These are phyloP conservation scores for Aspergillus sp. DNA, from an alignment of 2,329 filamentous ascomycete genomes.

Conservation along the genomic window DNA sequence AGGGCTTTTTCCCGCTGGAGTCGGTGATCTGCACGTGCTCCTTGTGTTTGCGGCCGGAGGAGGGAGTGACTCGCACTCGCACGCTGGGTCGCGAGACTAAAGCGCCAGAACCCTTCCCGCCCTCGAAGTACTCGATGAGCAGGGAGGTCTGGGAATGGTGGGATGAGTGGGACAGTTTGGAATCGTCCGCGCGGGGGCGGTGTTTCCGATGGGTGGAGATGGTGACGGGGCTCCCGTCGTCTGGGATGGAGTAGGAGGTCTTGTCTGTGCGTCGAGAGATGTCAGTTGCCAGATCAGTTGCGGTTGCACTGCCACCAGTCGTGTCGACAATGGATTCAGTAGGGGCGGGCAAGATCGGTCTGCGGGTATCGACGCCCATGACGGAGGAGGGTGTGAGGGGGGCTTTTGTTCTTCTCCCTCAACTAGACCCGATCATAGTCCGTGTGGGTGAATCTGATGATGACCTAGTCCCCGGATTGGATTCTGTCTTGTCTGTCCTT, in stretches of 20 bases:
- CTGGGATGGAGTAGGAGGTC: conserved; percentile 51
- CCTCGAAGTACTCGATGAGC: conserved; percentile 93
- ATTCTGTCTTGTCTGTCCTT: not conserved
- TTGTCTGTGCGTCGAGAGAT: conserved; percentile 51
- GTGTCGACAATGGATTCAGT: conserved; percentile 51
- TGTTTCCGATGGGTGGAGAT: conserved; percentile 66
- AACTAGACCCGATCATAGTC: conserved; percentile 38
- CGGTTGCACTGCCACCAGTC: conserved; percentile 40
- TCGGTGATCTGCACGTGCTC: conserved; percentile 88
- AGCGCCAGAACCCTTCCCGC: conserved; percentile 58
- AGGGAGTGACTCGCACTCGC: conserved; percentile 75
- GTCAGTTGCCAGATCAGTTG: conserved; percentile 50
- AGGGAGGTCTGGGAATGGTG: conserved; percentile 80
- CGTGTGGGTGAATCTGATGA: conserved; percentile 4
- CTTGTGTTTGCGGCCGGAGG: conserved; percentile 58
- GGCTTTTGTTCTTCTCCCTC: conserved; percentile 11
- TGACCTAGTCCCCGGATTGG: not conserved
- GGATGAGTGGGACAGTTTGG: conserved; percentile 52
- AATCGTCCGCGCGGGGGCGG: conserved; percentile 58
- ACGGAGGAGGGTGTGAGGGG: conserved; percentile 24
- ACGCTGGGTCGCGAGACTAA: conserved; percentile 77
- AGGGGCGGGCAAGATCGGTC: conserved; percentile 49
- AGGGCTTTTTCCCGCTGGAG: conserved; percentile 71
- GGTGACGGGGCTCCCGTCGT: conserved; percentile 74
- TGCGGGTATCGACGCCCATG: conserved; percentile 51